Conservation (phyloP, 1,139 yeast species). For the Hyphopichia khmerensis region DNA sequence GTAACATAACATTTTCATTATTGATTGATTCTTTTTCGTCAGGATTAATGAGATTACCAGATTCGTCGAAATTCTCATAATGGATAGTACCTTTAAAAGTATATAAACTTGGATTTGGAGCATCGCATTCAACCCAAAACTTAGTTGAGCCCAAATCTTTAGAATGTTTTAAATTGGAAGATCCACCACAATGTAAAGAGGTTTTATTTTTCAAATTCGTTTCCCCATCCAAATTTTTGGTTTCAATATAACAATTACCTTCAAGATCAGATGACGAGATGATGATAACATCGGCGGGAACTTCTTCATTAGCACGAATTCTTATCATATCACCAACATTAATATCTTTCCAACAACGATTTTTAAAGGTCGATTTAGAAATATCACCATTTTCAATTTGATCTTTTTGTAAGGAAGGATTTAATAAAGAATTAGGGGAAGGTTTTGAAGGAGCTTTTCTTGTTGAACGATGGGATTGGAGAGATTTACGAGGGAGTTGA, state of each 20-base stretch:
- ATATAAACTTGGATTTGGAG: slow-evolving; percentile 83
- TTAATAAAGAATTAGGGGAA: slow-evolving; percentile 30
- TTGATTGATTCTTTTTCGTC: slow-evolving; percentile 72
- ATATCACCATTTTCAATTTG: slow-evolving; percentile 14
- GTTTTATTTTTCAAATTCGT: slow-evolving; percentile 84
- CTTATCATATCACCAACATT: slow-evolving; percentile 88
- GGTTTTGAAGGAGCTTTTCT: slow-evolving; percentile 6
- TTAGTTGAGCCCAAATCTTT: slow-evolving; percentile 71
- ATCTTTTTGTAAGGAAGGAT: slow-evolving; percentile 27
- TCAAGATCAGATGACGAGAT: slow-evolving; percentile 83
- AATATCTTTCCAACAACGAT: slow-evolving; percentile 83
- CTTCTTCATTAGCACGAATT: slow-evolving; percentile 81
- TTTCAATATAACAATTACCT: slow-evolving; percentile 90
- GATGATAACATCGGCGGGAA: slow-evolving; percentile 87
- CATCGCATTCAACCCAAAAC: slow-evolving; percentile 88
- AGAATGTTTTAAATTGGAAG: slow-evolving; percentile 55
- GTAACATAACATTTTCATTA: slow-evolving; percentile 73
- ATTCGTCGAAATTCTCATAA: slow-evolving; percentile 49
- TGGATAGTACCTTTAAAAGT: slow-evolving; percentile 83
- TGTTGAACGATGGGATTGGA: slow-evolving; percentile 3
- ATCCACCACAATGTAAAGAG: slow-evolving; percentile 68
- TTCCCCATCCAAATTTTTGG: slow-evolving; percentile 95
- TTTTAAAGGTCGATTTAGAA: slow-evolving; percentile 46
- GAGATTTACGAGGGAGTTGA: slow-evolving; percentile 15
- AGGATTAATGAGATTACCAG: slow-evolving; percentile 34